Evolutionary conservation across 305 asterid genomes (phyloP).

Genomic region (Withania somnifera): DNA sequence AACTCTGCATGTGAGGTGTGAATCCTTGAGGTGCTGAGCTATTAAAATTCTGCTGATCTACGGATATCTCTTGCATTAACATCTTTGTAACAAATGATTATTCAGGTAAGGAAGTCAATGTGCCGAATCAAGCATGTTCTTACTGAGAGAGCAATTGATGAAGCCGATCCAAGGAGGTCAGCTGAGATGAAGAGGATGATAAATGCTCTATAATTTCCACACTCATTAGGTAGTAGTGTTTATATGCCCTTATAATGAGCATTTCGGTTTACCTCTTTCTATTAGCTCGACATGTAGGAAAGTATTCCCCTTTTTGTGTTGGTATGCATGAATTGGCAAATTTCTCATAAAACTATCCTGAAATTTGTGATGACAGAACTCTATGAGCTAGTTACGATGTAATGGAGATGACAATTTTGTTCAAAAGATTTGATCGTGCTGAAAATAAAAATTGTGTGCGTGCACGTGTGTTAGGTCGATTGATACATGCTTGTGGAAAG

Average conservation of each 20-base stretch:
- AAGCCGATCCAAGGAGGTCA: constrained; percentile 86
- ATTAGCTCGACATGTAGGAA: neutral
- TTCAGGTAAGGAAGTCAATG: constrained; percentile 58
- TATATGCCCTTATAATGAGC: neutral
- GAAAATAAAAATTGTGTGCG: neutral
- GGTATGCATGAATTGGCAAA: neutral
- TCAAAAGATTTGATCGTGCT: neutral
- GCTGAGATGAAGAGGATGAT: constrained; percentile 92
- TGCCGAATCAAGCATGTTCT: constrained; percentile 75
- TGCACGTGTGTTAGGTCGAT: neutral
- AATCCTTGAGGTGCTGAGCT: neutral
- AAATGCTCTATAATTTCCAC: constrained; percentile 27
- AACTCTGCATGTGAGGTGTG: neutral
- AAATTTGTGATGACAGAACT: neutral
- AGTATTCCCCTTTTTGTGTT: too few relatives aligned
- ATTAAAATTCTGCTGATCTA: neutral
- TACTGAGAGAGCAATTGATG: constrained; percentile 92
- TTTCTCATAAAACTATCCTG: neutral
- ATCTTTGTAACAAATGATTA: neutral
- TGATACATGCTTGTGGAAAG: neutral
- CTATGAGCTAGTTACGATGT: neutral
- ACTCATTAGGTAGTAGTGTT: neutral
- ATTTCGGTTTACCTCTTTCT: neutral
- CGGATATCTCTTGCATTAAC: neutral
- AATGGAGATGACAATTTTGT: neutral